Percentiles rank a stretch among this genome's conserved stretches.
phyloP scores from a whole-genome alignment of 139 green algal species.

The Chlamydomonas applanata region DNA sequence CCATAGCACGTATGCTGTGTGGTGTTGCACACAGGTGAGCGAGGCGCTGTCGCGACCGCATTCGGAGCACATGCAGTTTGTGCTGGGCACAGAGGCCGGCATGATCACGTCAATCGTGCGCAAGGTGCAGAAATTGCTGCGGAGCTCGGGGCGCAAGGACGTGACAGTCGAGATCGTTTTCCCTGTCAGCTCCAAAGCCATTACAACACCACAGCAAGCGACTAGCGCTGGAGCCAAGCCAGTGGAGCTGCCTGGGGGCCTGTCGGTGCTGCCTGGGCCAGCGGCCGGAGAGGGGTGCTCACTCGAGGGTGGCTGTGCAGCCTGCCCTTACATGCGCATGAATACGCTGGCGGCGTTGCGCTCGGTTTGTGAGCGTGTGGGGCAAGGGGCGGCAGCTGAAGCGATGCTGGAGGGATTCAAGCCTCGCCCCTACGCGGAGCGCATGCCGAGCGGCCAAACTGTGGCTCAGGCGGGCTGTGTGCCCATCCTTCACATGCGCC shows the following conservation, averaged over 20 bases:
- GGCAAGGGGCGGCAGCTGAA: constrained; percentile 41
- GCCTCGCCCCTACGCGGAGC: constrained; percentile 71
- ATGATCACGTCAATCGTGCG: constrained; percentile 98
- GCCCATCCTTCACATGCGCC: constrained; percentile 96
- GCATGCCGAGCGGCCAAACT: constrained; percentile 51
- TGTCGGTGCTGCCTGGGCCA: constrained; percentile 69
- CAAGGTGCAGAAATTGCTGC: constrained; percentile 74
- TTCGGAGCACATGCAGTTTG: constrained; percentile 80
- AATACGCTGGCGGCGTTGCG: constrained; percentile 74
- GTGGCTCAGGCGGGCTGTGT: constrained; percentile 80
- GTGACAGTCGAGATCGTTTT: constrained; percentile 97
- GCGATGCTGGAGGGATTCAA: constrained; percentile 65
- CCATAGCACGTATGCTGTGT: no score
- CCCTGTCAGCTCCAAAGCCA: constrained; percentile 73
- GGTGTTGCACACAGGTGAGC: constrained; percentile 6
- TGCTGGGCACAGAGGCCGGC: constrained; percentile 95
- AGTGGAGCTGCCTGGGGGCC: constrained; percentile 56
- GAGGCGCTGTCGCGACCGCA: constrained; percentile 53
- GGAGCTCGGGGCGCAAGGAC: constrained; percentile 40
- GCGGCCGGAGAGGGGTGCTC: constrained; percentile 89
- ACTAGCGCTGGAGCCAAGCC: not conserved
- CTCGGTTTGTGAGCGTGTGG: constrained; percentile 50
- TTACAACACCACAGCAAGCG: constrained; percentile 63
- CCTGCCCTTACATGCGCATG: constrained; percentile 99
- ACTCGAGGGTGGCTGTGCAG: constrained; percentile 89